These are phyloP conservation scores for Calonectria montana DNA, from an alignment of 2,329 filamentous ascomycete species.

Conservation along the genomic window DNA sequence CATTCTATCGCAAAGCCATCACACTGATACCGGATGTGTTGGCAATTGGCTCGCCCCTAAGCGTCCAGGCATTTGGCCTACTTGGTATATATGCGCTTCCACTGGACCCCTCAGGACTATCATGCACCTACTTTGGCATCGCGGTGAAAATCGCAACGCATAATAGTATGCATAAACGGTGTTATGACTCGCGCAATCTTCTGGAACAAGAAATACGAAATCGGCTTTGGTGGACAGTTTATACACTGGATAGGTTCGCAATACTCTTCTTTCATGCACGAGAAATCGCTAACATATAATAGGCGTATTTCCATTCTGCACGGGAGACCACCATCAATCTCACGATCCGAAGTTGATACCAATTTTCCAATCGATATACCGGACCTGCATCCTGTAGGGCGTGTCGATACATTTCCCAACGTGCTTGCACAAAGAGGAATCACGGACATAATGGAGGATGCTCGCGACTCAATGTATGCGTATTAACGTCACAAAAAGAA, in stretches of 20 bases:
- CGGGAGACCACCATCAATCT: constrained; percentile 34
- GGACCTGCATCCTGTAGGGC: constrained; percentile 24
- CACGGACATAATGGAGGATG: constrained; percentile 37
- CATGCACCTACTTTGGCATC: constrained; percentile 38
- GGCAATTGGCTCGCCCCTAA: constrained; percentile 28
- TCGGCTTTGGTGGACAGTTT: constrained; percentile 40
- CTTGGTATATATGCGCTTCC: constrained; percentile 36
- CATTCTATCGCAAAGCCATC: constrained; percentile 30
- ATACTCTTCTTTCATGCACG: background rate
- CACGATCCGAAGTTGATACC: constrained; percentile 21
- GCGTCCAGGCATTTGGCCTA: constrained; percentile 35
- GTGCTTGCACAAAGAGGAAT: constrained; percentile 27
- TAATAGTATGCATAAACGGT: constrained; percentile 26
- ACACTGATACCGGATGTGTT: constrained; percentile 31
- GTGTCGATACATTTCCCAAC: constrained; percentile 36
- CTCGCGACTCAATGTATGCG: constrained; percentile 31
- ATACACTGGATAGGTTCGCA: constrained; percentile 33
- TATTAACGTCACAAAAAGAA: rapidly evolving
- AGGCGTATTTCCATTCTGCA: constrained; percentile 36
- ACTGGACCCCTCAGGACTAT: constrained; percentile 32
- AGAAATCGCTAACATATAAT: background rate
- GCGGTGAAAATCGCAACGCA: constrained; percentile 35
- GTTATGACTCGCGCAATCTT: background rate
- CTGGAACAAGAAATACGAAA: constrained; percentile 28
- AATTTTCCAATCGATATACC: constrained; percentile 25